Evolutionary conservation across 306 rosid species (phyloP), one percentile per base, ranked within the genome.

Genomic region (Cicer chorassanicum): DNA sequence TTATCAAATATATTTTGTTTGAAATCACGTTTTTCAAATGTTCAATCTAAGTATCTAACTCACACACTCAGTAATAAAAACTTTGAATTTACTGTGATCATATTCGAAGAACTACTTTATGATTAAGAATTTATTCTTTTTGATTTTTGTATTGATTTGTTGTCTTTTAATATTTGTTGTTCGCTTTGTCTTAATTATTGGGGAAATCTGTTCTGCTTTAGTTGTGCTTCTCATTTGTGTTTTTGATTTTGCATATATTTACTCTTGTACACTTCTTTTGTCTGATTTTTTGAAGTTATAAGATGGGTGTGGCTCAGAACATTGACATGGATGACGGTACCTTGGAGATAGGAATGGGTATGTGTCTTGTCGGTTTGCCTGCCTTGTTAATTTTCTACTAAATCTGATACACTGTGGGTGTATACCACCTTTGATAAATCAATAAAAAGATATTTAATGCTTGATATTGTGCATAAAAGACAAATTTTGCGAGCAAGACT

Each of bases 261-360:
- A 75, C 81, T 68, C 34, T 39, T 73, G 41, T 68, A 13, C 15
- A 43, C 12, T 48, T 65, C 44, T 72, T 55, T 81, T 74, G 79
- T 74, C 54, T 82, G 55, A 15, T 61, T 71, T 53, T 78, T 66
- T 72, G 68, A 82, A 85, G 88, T 77, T 68, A 62, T 50, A 78
- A 41, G 83, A 85, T 95, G 99, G 99, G 93, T 64, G 82, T 79
- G 73, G 89, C 75, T 68, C 85, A 83, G 86, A 80, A 95, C 60
- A 80, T 60, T 84, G 89, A 83, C 57, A 10, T 36, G 60, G 97
- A 91, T 68, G 99, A 95, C 60, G 98, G 88, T 38, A 80, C 76
- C 50, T 83, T 95, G 88, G 99, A 95, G 90, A 86, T 95, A 7
- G 99, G 99, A 76, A 95, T 95, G 87, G 99, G 99, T 95, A 87